Percentiles rank a stretch among this genome's conserved stretches.
phyloP scores from a whole-genome alignment of 257 asterid genomes.

The Capsicum baccatum region DNA sequence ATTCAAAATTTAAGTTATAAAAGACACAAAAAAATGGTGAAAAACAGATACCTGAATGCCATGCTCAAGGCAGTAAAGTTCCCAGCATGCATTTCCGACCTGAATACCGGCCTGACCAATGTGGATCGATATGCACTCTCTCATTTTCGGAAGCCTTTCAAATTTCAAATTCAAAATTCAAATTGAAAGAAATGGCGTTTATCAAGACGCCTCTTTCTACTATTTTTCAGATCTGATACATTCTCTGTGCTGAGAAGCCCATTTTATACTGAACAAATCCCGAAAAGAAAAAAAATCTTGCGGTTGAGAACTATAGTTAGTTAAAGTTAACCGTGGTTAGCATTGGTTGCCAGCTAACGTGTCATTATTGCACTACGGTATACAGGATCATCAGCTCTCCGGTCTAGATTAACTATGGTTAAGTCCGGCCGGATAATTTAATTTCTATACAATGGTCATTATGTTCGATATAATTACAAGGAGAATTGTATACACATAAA shows the following conservation, averaged over 20 bases:
- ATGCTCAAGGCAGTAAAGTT: slow-evolving; percentile 43
- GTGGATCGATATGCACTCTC: slow-evolving; percentile 48
- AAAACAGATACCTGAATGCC: slow-evolving; percentile 37
- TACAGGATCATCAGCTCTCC: too few relatives aligned
- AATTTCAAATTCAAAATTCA: neutral
- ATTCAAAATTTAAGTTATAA: neutral
- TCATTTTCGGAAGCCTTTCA: neutral
- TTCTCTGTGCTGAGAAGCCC: neutral
- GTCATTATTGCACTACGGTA: neutral
- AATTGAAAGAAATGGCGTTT: slow-evolving; percentile 34
- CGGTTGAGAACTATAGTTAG: slow-evolving; percentile 17
- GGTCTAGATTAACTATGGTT: slow-evolving; percentile 12
- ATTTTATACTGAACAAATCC: neutral
- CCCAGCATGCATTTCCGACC: slow-evolving; percentile 46
- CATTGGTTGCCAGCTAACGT: neutral
- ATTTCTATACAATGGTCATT: neutral
- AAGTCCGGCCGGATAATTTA: neutral
- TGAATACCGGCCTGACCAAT: slow-evolving; percentile 43
- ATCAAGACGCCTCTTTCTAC: slow-evolving; percentile 40
- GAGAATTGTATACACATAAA: neutral
- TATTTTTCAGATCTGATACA: neutral
- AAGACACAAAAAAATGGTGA: neutral
- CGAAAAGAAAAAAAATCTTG: neutral
- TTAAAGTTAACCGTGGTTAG: neutral
- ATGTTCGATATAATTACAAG: neutral